Percentiles rank a stretch among this genome's conserved stretches.
Evolutionary conservation across 2,329 filamentous ascomycete species (phyloP).

Genomic region (Boeremia exigua): DNA sequence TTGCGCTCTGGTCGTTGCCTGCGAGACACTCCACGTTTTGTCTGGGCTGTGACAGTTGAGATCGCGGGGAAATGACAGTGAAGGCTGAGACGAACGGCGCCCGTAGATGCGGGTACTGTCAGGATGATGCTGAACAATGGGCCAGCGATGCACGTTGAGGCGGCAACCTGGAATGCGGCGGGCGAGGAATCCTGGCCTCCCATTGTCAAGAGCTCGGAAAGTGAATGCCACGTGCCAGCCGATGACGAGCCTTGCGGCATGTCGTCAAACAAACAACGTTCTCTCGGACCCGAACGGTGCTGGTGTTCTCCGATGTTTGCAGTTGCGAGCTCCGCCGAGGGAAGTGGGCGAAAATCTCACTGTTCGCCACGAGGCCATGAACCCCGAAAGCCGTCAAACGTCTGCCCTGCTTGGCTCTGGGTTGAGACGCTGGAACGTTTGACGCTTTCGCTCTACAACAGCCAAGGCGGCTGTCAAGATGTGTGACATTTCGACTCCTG

Average conservation of each 20-base stretch:
- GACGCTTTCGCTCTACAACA: conserved; percentile 31
- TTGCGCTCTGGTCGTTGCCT: conserved; percentile 25
- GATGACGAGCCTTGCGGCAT: conserved; percentile 7
- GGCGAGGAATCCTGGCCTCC: conserved; percentile 10
- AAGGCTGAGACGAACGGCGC: conserved; percentile 33
- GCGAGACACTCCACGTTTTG: conserved; percentile 28
- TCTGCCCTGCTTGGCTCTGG: conserved; percentile 23
- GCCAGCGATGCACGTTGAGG: conserved; percentile 10
- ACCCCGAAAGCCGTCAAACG: conserved; percentile 24
- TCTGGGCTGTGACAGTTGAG: conserved; percentile 14
- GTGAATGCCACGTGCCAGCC: conserved; percentile 8
- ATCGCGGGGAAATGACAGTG: conserved; percentile 20
- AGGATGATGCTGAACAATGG: conserved; percentile 20
- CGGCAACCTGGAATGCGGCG: conserved; percentile 13
- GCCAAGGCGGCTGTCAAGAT: conserved; percentile 34
- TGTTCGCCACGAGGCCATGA: conserved; percentile 10
- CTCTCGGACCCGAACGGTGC: conserved; percentile 1
- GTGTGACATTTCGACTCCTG: conserved; percentile 27
- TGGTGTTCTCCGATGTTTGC: background rate
- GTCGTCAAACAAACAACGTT: conserved; percentile 16
- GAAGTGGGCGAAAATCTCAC: conserved; percentile 18
- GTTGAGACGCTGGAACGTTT: conserved; percentile 33
- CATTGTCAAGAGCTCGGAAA: conserved; percentile 9
- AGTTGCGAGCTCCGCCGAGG: conserved; percentile 15
- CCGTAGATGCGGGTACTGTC: conserved; percentile 18